Base-by-base conservation (phyloP, 306 rosid species). In the Lupinus albus region DNA sequence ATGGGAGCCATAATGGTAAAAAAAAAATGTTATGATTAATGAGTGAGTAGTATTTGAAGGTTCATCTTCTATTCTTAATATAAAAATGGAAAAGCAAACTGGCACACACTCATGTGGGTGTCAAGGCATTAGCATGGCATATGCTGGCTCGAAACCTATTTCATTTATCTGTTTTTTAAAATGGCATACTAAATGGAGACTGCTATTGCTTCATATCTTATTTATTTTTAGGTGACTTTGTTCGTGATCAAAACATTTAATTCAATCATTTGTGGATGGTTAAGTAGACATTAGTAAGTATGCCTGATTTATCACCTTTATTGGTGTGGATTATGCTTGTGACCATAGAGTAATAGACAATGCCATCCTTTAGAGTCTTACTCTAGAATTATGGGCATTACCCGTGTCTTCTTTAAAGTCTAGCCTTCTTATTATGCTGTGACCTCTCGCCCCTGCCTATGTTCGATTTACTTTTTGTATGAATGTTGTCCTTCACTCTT, bases 381-480 rank as follows among this genome's bases (percentile, higher is more conserved):
- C 49, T 68, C 74, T 14, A 15, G 28, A 30, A 36, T 59, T 59
- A 45, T 57, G 30, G 30, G 65, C 56, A 44, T 45, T 17, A n/a
- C 41, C 18, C 10, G 21, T 25, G 30, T 25, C 30, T 25, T 25
- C 30, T 25, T 1, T 25, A 25, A 25, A 25, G 30, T 25, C 30
- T 25, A 25, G 53, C 42, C 32, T 48, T 41, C 61, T 52, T 36
- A 36, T 32, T 8, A 9, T 25, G 64, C 8, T 25, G 4, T 52
- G 20, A 25, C 30, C 30, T 25, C 30, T 25, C 30, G 30, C 16
- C 61, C 61, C 12, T 33, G 35, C 49, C 33, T 6, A 14, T n/a
- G 21, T 67, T 36, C 41, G 68, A n/a, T 5, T 41, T 41, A n/a
- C 46, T 12, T 41, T 61, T 16, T 39, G 33, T 61, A 5, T 61